phyloP scores from a whole-genome alignment of 768 basidiomycete genomes.

The Termitomyces sp. region DNA sequence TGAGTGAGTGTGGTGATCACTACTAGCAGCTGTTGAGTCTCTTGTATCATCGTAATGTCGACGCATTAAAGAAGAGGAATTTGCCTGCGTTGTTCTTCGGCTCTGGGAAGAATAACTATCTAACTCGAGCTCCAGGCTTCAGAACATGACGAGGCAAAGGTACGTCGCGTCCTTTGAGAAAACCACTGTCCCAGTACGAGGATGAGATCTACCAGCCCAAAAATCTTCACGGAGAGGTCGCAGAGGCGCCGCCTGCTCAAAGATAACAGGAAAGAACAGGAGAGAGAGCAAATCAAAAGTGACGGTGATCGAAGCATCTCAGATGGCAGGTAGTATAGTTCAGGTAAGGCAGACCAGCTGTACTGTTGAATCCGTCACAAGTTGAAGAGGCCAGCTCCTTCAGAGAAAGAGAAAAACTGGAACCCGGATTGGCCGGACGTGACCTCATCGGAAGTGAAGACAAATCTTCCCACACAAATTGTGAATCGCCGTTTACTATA shows the following conservation, averaged over 20 bases:
- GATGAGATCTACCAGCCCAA: neutral
- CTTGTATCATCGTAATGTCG: no score
- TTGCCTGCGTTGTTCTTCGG: neutral
- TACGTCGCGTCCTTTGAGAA: no score
- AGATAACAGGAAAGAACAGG: neutral
- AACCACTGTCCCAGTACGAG: neutral
- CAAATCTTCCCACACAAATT: no score
- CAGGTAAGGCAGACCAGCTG: neutral
- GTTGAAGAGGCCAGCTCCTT: conserved; percentile 1
- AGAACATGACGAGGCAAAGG: neutral
- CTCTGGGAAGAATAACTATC: neutral
- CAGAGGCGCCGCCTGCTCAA: neutral
- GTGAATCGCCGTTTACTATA: no score
- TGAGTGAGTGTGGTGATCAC: neutral
- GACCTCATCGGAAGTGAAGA: no score
- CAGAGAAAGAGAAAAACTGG: no score
- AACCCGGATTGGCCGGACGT: no score
- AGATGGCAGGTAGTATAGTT: neutral
- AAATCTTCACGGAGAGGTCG: neutral
- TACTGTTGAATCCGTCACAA: neutral
- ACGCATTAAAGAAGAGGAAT: neutral
- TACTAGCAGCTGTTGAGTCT: neutral
- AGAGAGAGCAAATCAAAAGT: neutral
- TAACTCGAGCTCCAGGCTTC: neutral
- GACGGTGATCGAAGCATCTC: neutral